These are phyloP conservation scores for Metschnikowia aberdeeniae DNA, from an alignment of 805 yeast species.

Conservation along the genomic window DNA sequence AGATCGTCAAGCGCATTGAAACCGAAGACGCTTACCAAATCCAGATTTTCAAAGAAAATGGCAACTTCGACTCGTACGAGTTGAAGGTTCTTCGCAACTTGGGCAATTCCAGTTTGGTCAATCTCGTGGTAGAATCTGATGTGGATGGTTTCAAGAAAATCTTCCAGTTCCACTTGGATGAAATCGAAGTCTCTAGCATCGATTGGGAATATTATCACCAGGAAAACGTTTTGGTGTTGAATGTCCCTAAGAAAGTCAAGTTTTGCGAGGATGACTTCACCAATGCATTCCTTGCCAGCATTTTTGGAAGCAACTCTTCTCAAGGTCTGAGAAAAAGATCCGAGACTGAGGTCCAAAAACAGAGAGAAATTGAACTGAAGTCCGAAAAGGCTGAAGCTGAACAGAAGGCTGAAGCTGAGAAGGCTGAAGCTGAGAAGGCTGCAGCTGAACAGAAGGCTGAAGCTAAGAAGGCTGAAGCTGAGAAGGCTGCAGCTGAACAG, in stretches of 20 bases:
- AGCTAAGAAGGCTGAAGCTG: conserved; percentile 8
- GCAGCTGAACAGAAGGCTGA: conserved; percentile 2
- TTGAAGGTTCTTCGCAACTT: conserved; percentile 18
- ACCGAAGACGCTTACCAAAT: conserved; percentile 32
- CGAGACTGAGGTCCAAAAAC: conserved; percentile 4
- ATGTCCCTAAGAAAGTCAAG: conserved; percentile 29
- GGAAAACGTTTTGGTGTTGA: conserved; percentile 33
- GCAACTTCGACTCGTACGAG: conserved; percentile 33
- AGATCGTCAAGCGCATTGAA: conserved; percentile 34
- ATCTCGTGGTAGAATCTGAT: conserved; percentile 18
- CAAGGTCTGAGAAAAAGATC: not conserved
- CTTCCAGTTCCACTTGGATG: conserved; percentile 28
- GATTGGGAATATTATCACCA: conserved; percentile 31
- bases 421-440: conserved; percentile 4
- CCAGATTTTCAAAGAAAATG: conserved; percentile 32
- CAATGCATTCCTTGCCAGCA: conserved; percentile 12
- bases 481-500: conserved; percentile 1
- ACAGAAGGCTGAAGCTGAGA: conserved; percentile 4
- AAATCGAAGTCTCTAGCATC: conserved; percentile 29
- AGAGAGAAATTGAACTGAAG: conserved; percentile 2
- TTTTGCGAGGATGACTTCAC: conserved; percentile 17
- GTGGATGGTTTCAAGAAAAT: conserved; percentile 30
- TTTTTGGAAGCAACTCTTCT: conserved; percentile 8
- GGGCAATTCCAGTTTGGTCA: conserved; percentile 11
- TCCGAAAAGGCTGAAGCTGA: conserved; percentile 8